phyloP scores from a whole-genome alignment of 148 eudicot species.

The Oxyria digyna region DNA sequence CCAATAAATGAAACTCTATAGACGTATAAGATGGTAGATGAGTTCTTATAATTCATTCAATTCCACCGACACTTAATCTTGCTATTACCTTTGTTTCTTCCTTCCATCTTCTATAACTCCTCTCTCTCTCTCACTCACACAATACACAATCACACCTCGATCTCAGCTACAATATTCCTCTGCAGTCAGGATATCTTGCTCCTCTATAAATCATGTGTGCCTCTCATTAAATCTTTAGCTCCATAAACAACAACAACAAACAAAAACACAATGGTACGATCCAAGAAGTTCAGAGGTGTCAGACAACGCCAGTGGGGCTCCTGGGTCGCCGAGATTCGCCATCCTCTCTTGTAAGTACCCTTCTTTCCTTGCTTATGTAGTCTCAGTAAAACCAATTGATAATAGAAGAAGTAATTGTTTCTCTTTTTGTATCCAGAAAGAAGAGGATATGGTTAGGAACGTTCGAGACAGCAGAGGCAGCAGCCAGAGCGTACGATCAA shows the following conservation, averaged over 20 bases:
- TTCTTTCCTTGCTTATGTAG: no score
- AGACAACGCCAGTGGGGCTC: constrained; percentile 78
- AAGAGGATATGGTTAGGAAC: constrained; percentile 91
- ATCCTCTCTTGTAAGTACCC: constrained; percentile 38
- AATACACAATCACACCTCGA: neutral
- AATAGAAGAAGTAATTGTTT: neutral
- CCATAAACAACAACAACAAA: neutral
- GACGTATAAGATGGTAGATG: neutral
- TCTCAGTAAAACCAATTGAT: no score
- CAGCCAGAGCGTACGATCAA: constrained; percentile 83
- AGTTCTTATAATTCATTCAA: neutral
- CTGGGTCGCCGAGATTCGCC: constrained; percentile 75
- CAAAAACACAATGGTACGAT: constrained; percentile 18
- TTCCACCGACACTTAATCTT: constrained; percentile 1
- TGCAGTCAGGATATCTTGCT: neutral
- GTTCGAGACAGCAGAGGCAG: constrained; percentile 88
- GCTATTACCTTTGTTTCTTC: neutral
- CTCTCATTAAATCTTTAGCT: no score
- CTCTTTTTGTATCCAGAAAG: constrained; percentile 25
- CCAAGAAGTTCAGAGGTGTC: constrained; percentile 62
- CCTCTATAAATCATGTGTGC: no score
- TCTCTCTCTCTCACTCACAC: neutral
- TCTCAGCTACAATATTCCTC: neutral
- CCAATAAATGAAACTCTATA: neutral
- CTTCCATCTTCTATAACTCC: neutral